Conservation (phyloP, 2,329 filamentous ascomycete genomes). For the Colletotrichum truncatum region DNA sequence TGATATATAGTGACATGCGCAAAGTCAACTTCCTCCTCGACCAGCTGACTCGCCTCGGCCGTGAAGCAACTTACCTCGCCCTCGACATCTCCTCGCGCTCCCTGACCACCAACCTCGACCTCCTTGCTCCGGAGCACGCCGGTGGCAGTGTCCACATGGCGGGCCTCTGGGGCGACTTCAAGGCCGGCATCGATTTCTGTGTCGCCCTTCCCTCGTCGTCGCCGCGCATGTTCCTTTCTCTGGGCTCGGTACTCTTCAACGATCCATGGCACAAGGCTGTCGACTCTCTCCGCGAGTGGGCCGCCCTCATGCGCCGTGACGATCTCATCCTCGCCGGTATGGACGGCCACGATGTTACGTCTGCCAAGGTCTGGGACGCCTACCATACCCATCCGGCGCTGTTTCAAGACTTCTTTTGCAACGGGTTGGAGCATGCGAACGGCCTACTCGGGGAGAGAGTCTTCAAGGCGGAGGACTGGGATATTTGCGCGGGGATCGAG, state of each 20-base stretch:
- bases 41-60: conserved; percentile 41
- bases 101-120: conserved; percentile 43
- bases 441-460: conserved; percentile 42
- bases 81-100: conserved; percentile 50
- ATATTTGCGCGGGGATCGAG: conserved; percentile 46
- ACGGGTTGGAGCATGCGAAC: conserved; percentile 50
- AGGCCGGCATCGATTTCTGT: conserved; percentile 44
- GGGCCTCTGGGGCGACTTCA: conserved; percentile 51
- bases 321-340: conserved; percentile 51
- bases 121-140: conserved; percentile 41
- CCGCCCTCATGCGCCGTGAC: conserved; percentile 40
- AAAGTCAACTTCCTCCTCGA: conserved; percentile 49
- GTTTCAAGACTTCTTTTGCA: conserved; percentile 47
- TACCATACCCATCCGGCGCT: conserved; percentile 49
- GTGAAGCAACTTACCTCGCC: conserved; percentile 46
- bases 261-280: conserved; percentile 48
- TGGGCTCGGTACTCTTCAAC: conserved; percentile 53
- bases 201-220: conserved; percentile 6
- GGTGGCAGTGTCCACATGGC: conserved; percentile 42
- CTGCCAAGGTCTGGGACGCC: conserved; percentile 49
- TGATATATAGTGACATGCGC: conserved; percentile 46
- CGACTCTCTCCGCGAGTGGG: conserved; percentile 46
- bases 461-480: conserved; percentile 49
- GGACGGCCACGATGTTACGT: conserved; percentile 48
- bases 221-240: conserved; percentile 35